Evolutionary conservation across 805 yeast species (phyloP), one percentile per base, ranked within the genome.

Genomic region (Diddensiella caesifluorescens): DNA sequence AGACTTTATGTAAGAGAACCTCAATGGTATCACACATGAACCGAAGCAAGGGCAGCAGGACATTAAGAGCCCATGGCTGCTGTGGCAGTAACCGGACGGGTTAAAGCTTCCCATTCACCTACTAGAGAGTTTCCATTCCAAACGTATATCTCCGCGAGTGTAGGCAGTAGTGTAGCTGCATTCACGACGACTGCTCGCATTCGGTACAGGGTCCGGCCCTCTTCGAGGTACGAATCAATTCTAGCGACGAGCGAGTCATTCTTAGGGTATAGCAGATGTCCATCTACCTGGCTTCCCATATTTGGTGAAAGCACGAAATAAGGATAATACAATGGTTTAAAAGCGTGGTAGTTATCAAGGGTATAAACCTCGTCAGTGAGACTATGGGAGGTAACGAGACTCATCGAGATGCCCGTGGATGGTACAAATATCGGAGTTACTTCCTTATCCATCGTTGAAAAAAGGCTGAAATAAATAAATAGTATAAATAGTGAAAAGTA

Each of bases 71-170:
- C n/a, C n/a, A n/a, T n/a, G n/a, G n/a, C n/a, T n/a, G n/a, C n/a
- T n/a, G n/a, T n/a, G n/a, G n/a, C n/a, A n/a, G n/a, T n/a, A n/a
- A n/a, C n/a, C n/a, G n/a, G n/a, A n/a, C 12, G 10, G 30, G 15
- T 22, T 10, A 19, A 15, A 26, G 26, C 29, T 20, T 46, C 44
- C 42, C 38, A 46, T 27, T 46, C 49, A 4, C 49, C 49, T 2
- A 39, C 35, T n/a, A 15, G 21, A 12, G 44, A 44, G 20, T 46
- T 46, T 18, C 49, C 49, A 27, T 46, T 46, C 49, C 49, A 46
- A 7, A 42, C 41, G 31, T 41, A 46, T 5, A 35, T 35, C 19
- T 36, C 15, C 15, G 32, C 16, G 15, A 7, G 7, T 7, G 15
- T 29, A 29, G 7, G 9, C 12, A n/a, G 36, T 4, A 23, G 42